Base-by-base conservation (phyloP, 305 asterid genomes). In the Solanum hybrid region DNA sequence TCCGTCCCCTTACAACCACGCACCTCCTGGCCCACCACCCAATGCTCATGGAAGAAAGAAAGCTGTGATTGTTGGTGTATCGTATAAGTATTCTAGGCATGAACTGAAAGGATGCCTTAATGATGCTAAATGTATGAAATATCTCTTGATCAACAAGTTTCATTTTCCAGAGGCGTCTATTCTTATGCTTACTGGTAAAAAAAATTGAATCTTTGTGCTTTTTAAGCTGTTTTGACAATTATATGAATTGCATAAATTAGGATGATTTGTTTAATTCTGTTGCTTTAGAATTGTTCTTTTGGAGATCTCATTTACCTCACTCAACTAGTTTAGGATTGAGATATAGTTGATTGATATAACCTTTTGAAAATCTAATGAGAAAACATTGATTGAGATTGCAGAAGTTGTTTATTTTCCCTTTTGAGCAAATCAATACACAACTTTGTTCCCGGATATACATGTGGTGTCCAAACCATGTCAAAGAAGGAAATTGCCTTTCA, bases 71-170 rank as follows among this genome's bases (percentile, higher is more conserved):
- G 96, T 96, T 87, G 99, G 99, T 31, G 94, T 97, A 86, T 95
- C 99, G 89, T 97, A 96, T 87, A 92, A 86, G 89, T 93, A 75
- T 93, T 96, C 99, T 13, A 93, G 98, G 64, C 97, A 96, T 90
- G 98, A 97, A 95, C 95, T 97, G 92, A 97, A 96, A 88, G 99
- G 99, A 35, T 96, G 99, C 91, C 93, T 97, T 20, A 97, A 97
- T 88, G 99, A 97, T 90, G 99, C 98, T 28, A 97, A 97, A 94
- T 97, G 99, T 90, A 97, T 96, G 99, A 94, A 92, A 42, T 89
- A 96, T 94, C 93, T 97, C 24, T 91, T 97, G 92, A 91, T 94
- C 36, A 96, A 95, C 90, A 96, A 94, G 95, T 97, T 97, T 88
- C 94, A 91, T 18, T 97, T 96, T 87, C 99, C 99, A 4, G 99